These are phyloP conservation scores for Synchytrium microbalum DNA, from an alignment of 371 early-diverging fungal genomes.

Conservation along the genomic window DNA sequence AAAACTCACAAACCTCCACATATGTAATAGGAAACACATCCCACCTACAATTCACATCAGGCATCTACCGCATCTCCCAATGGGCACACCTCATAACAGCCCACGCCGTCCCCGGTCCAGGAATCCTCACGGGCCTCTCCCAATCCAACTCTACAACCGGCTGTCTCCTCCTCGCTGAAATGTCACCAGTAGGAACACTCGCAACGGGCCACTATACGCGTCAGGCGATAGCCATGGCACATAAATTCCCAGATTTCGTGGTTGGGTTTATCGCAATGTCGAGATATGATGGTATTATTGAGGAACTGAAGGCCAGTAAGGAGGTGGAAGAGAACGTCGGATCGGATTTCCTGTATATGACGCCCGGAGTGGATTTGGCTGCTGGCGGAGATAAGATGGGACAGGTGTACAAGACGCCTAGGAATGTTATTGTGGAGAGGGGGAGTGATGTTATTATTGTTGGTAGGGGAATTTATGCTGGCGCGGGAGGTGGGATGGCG, in stretches of 20 bases:
- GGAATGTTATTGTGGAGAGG: constrained; percentile 71
- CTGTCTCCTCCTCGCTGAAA: constrained; percentile 86
- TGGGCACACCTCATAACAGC: constrained; percentile 95
- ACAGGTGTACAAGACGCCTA: constrained; percentile 90
- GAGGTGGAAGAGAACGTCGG: constrained; percentile 40
- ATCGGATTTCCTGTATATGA: constrained; percentile 81
- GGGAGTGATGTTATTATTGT: constrained; percentile 94
- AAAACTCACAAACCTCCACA: no score
- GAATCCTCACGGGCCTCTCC: constrained; percentile 82
- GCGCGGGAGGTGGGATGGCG: constrained; percentile 42
- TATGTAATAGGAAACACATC: constrained; percentile 77
- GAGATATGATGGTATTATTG: constrained; percentile 17
- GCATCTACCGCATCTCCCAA: constrained; percentile 83
- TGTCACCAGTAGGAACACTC: constrained; percentile 87
- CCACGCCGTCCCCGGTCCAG: constrained; percentile 91
- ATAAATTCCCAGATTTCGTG: constrained; percentile 76
- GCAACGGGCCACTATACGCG: constrained; percentile 68
- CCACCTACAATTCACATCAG: constrained; percentile 82
- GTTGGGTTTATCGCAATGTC: constrained; percentile 89
- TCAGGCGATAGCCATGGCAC: constrained; percentile 81
- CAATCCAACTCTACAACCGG: constrained; percentile 80
- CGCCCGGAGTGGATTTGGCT: constrained; percentile 87
- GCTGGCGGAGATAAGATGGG: constrained; percentile 77
- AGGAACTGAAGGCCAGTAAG: neutral
- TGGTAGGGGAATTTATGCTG: constrained; percentile 82